Base-by-base conservation (phyloP, 2,329 filamentous ascomycete genomes). In the Sordariomycetes sp. region DNA sequence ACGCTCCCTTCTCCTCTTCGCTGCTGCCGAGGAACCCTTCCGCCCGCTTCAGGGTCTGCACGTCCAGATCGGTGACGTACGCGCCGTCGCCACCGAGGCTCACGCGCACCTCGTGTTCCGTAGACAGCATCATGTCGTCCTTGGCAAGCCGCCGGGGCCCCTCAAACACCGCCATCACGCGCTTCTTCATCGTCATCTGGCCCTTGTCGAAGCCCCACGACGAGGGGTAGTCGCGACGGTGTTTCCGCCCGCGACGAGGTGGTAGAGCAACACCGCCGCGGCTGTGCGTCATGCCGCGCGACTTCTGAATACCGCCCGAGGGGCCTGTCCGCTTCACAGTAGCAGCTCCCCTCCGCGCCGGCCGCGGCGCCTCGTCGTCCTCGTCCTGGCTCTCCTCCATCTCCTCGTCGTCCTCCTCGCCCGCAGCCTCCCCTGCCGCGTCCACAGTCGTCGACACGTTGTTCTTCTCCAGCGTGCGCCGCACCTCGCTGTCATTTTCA, bases 171-270 rank as follows among this genome's bases (percentile, higher is more conserved):
- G 90, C 90, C 66, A 97, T 79, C 58, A 97, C 90, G 32, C 94
- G 89, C 82, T 97, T 97, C 83, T 95, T 97, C 84, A 96, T 95
- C 69, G 89, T 95, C 90, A 97, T 96, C 76, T 94, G 91, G 66
- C 90, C 88, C 67, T 89, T 86, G 62, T 92, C 83, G 66, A 92
- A 94, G 57, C 94, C 93, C 94, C 94, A 99, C 1, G 89, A 92
- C 0, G 89, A 85, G 14, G 94, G 94, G 70, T 96, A 97, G 71
- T 96, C 90, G 71, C 91, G 92, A 64, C 91, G 85, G 78, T 90
- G 93, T 79, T 95, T 96, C 73, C 90, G 89, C 59, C 89, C 85
- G 66, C 83, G 83, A 71, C 80, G 82, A 64, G 73, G 78, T 63
- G 74, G 70, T 24, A 83, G 68, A 1, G 78, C 79, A 46, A 87